Conservation (phyloP, 192 early-diverging fungal species). For the Powellomyces hirtus region DNA sequence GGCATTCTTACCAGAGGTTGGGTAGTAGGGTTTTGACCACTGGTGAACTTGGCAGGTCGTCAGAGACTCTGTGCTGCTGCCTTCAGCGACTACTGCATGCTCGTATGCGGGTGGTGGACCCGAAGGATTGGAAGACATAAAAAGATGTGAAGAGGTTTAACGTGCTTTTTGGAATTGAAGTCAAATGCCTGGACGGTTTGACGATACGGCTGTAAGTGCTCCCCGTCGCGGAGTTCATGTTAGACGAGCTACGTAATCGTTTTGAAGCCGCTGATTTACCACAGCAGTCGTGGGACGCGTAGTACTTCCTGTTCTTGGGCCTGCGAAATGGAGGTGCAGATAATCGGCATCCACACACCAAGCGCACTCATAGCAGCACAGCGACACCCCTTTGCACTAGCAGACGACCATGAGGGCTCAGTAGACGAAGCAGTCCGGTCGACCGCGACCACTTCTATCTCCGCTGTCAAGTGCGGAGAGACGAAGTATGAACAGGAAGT, state of each 20-base stretch:
- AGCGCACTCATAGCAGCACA: neutral
- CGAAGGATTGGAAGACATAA: neutral
- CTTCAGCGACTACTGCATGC: neutral
- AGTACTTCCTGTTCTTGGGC: too few relatives aligned
- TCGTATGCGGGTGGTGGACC: neutral
- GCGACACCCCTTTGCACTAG: neutral
- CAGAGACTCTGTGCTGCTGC: neutral
- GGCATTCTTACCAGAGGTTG: too few relatives aligned
- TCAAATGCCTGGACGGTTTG: too few relatives aligned
- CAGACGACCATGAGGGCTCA: neutral
- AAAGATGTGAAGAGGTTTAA: too few relatives aligned
- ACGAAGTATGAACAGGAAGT: neutral
- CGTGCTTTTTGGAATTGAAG: too few relatives aligned
- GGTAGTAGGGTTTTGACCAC: conserved; percentile 24
- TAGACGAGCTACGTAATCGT: too few relatives aligned
- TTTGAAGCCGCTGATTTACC: too few relatives aligned
- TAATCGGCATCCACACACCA: neutral
- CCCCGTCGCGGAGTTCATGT: too few relatives aligned
- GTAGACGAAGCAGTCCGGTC: neutral
- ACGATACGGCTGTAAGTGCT: too few relatives aligned
- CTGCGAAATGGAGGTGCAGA: conserved; percentile 1
- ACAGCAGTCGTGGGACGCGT: too few relatives aligned
- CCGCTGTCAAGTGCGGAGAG: neutral
- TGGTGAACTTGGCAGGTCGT: neutral
- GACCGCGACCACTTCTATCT: neutral